Conservation (phyloP, 1,139 yeast genomes). For the Protomyces gravidus region DNA sequence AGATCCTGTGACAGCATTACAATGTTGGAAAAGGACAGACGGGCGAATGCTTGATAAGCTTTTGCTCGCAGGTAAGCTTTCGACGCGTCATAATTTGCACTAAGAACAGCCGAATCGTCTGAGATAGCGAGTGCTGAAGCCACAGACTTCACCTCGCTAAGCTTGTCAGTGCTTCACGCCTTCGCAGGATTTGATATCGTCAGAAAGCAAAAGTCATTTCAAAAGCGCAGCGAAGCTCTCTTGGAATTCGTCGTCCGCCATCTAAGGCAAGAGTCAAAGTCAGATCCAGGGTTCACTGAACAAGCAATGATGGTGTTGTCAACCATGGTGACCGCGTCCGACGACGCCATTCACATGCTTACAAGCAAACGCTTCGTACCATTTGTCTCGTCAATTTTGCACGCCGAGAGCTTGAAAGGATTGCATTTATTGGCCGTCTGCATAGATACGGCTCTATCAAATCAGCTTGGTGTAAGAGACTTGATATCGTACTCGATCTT, state of each 20-base stretch:
- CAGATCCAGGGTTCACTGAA: too few relatives aligned
- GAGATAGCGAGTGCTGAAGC: constrained; percentile 3
- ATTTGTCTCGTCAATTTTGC: neutral
- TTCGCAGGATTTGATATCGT: neutral
- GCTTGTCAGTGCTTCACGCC: constrained; percentile 14
- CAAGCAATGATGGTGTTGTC: neutral
- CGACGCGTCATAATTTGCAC: too few relatives aligned
- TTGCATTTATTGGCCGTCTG: neutral
- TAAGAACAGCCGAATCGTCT: neutral
- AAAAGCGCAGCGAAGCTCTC: constrained; percentile 5
- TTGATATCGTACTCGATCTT: neutral
- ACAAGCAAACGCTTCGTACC: neutral
- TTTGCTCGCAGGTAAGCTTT: constrained; percentile 4
- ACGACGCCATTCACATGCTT: constrained; percentile 7
- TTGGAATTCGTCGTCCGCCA: neutral
- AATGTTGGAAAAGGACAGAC: constrained; percentile 5
- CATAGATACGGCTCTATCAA: neutral
- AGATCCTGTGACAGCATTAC: neutral
- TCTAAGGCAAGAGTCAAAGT: neutral
- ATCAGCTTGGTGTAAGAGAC: too few relatives aligned
- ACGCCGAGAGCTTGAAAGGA: neutral
- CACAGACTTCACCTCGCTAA: neutral
- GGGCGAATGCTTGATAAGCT: constrained; percentile 12
- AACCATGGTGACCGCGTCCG: neutral
- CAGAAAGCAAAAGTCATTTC: neutral